Evolutionary conservation across 768 basidiomycete genomes (phyloP).

Genomic region (Amylocystis lapponica): DNA sequence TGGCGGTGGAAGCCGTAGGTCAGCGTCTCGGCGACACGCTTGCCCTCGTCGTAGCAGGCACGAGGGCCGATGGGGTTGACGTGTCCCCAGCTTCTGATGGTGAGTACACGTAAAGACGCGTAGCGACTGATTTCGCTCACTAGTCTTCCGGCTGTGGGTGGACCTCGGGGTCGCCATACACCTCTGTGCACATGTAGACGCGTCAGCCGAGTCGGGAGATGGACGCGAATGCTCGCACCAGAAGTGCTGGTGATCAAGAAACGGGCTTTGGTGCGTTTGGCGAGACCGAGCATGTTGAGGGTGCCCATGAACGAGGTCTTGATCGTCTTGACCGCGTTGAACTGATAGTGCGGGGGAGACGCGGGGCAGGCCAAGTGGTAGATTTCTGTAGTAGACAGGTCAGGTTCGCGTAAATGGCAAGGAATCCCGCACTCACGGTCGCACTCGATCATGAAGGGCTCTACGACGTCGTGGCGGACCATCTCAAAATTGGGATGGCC

Average conservation of each 20-base stretch:
- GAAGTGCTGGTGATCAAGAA: constrained; percentile 96
- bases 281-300: constrained; percentile 96
- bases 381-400: constrained; percentile 66
- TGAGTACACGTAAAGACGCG: constrained; percentile 12
- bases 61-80: constrained; percentile 98
- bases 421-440: constrained; percentile 86
- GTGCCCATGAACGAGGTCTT: constrained; percentile 99
- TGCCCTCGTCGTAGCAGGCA: constrained; percentile 99
- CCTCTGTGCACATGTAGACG: constrained; percentile 51
- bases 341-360: constrained; percentile 96
- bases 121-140: constrained; percentile 55
- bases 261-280: constrained; percentile 94
- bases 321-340: constrained; percentile 95
- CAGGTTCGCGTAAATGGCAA: too few relatives aligned
- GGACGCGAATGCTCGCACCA: constrained; percentile 41
- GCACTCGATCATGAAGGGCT: constrained; percentile 98
- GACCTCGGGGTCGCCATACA: constrained; percentile 97
- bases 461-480: constrained; percentile 94
- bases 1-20: constrained; percentile 95
- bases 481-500: constrained; percentile 99
- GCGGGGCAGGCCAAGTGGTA: constrained; percentile 98
- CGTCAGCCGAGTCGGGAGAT: background rate
- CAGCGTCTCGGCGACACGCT: constrained; percentile 96
- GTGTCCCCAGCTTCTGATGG: constrained; percentile 81
- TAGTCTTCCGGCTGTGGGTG: constrained; percentile 97